Base-by-base conservation (phyloP, 768 basidiomycete genomes). In the Tylopilus felleus region DNA sequence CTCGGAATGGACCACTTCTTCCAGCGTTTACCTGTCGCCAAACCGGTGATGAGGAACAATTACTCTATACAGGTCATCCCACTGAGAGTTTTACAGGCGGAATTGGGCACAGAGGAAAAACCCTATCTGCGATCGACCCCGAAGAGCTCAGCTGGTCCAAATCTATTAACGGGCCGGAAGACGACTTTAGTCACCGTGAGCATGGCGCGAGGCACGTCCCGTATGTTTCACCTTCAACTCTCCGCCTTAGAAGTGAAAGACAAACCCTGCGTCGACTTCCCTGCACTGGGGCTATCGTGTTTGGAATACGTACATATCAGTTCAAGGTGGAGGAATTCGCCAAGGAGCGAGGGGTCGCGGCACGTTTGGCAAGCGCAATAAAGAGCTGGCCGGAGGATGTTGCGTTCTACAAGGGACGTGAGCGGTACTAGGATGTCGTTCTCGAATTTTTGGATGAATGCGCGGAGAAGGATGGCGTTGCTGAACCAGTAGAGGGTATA, bases 11-110 rank as follows among this genome's bases (percentile, higher is more conserved):
- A 78, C 54, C 80, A 86, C 47, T 91, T 86, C 74, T 90, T 92
- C 75, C 78, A 75, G 60, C 79, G 84, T 45, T 62, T 91, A 51
- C 62, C 80, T 22, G 75, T 86, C 46, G 81, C 85, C 64, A 85
- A 89, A 67, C 85, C 89, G 8, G 83, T 91, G 40, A 72, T 77
- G 52, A 80, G 90, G 51, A 85, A 85, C 74, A 92, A 91, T 69
- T 90, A 86, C 71, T 65, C 69, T 44, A 66, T 80, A 46, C 77
- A 78, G 56, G 60, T 73, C 56, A 72, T 75, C 47, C 67, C 67
- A 35, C 40, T 48, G 2, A 44, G 41, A 16, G 48, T n/a, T 14
- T 19, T 42, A 27, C 56, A 59, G 23, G 28, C 44, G 16, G 47
- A 10, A 27, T 8, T 22, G 22, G 44, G 41, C 9, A 29, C 54